Evolutionary conservation across 2,329 filamentous ascomycete genomes (phyloP).

Genomic region (Aureobasidium melanogenum): DNA sequence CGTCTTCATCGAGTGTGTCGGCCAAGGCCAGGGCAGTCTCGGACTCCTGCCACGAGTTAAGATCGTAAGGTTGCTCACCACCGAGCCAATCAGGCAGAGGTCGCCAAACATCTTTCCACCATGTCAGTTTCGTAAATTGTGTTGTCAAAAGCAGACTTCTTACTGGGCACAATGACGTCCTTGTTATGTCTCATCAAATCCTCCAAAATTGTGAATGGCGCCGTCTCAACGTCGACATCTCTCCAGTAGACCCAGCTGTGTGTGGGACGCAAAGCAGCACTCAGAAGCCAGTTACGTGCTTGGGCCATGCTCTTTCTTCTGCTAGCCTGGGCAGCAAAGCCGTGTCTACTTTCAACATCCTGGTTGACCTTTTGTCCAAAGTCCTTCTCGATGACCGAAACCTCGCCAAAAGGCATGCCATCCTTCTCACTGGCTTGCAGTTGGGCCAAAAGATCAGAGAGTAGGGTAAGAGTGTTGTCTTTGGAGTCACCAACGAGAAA

Average conservation of each 20-base stretch:
- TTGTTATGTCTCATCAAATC: constrained; percentile 99
- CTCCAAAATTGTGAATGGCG: constrained; percentile 91
- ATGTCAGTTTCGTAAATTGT: constrained; percentile 34
- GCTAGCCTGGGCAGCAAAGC: constrained; percentile 90
- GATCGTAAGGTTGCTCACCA: constrained; percentile 93
- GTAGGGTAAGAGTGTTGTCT: constrained; percentile 71
- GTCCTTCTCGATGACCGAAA: constrained; percentile 96
- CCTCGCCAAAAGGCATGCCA: constrained; percentile 82
- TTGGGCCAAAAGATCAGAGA: constrained; percentile 65
- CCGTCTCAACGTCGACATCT: constrained; percentile 96
- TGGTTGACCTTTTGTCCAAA: constrained; percentile 98
- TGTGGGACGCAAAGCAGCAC: constrained; percentile 82
- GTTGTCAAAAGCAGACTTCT: constrained; percentile 35
- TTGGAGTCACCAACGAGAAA: constrained; percentile 97
- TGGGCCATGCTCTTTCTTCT: constrained; percentile 96
- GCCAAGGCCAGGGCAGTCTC: constrained; percentile 90
- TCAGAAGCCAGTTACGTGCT: constrained; percentile 92
- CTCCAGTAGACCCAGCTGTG: constrained; percentile 99
- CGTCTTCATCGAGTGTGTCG: constrained; percentile 92
- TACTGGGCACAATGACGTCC: constrained; percentile 96
- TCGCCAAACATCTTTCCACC: constrained; percentile 67
- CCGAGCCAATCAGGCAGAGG: constrained; percentile 98
- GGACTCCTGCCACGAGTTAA: constrained; percentile 99
- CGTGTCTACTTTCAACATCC: constrained; percentile 94
- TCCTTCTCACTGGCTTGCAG: constrained; percentile 74